These are phyloP conservation scores for Malus hybrid DNA, from an alignment of 331 rosid species.

Conservation along the genomic window DNA sequence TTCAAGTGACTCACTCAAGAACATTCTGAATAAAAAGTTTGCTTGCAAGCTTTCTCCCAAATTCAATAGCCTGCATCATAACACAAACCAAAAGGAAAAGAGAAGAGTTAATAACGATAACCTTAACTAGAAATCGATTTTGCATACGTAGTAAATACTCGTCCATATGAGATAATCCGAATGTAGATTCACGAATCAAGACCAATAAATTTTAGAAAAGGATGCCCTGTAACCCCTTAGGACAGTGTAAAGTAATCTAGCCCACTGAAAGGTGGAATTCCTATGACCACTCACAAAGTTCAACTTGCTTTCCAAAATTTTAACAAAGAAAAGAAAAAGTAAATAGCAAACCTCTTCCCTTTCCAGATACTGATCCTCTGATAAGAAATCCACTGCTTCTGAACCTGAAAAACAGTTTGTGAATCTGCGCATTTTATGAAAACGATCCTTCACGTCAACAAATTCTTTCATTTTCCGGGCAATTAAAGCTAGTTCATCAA, in stretches of 20 bases:
- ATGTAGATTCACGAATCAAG: neutral
- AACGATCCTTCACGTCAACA: constrained; percentile 57
- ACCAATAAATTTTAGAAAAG: neutral
- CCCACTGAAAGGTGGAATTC: neutral
- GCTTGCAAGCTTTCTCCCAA: constrained; percentile 81
- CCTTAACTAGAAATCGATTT: neutral
- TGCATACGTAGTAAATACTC: neutral
- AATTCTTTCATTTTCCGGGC: constrained; percentile 78
- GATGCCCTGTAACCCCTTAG: neutral
- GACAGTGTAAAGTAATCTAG: neutral
- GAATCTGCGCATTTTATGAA: constrained; percentile 73
- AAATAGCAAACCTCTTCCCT: constrained; percentile 65
- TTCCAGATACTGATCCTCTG: constrained; percentile 93
- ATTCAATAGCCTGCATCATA: constrained; percentile 62
- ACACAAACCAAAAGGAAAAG: constrained; percentile 19
- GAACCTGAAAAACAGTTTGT: constrained; percentile 71
- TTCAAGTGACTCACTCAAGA: constrained; percentile 61
- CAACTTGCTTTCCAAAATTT: neutral
- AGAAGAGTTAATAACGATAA: neutral
- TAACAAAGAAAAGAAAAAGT: constrained; percentile 6
- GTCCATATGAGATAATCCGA: neutral
- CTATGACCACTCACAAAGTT: neutral
- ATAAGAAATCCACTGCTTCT: constrained; percentile 82
- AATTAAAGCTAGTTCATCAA: constrained; percentile 72
- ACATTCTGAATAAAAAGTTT: constrained; percentile 69